phyloP scores from a whole-genome alignment of 345 rosid genomes.

The Pelargonium nanum region DNA sequence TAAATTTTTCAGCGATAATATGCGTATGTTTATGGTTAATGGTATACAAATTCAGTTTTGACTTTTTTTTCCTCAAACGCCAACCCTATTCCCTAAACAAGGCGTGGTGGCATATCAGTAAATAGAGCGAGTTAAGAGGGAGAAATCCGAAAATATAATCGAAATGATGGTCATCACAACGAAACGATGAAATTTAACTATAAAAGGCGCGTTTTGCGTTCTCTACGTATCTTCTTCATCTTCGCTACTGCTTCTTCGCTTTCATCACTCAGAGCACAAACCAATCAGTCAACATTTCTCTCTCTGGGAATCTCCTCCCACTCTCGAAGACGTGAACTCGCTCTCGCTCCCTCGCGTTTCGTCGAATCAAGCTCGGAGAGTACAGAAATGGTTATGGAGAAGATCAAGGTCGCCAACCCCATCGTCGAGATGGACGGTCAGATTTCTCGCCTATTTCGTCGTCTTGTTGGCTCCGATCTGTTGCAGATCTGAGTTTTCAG shows the following conservation, averaged over 20 bases:
- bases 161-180: no score
- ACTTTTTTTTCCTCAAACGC: no score
- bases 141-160: no score
- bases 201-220: neutral
- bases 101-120: no score
- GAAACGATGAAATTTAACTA: no score
- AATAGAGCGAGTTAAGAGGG: no score
- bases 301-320: neutral
- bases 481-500: neutral
- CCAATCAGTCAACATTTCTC: neutral
- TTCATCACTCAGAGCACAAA: neutral
- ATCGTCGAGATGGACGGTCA: slow-evolving; percentile 97
- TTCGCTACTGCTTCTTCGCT: neutral
- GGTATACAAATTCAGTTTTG: no score
- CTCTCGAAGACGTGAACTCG: no score
- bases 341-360: no score
- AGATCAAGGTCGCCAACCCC: slow-evolving; percentile 93
- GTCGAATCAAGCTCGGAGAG: neutral
- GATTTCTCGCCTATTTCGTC: slow-evolving; percentile 10
- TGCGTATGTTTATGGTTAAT: no score
- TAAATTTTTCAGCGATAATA: no score
- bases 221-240: neutral
- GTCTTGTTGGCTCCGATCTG: neutral
- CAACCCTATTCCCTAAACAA: no score
- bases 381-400: slow-evolving; percentile 49